Percentiles rank a stretch among this genome's conserved stretches.
Evolutionary conservation across 805 yeast genomes (phyloP).

Genomic region (Monosporozyma aerobia): DNA sequence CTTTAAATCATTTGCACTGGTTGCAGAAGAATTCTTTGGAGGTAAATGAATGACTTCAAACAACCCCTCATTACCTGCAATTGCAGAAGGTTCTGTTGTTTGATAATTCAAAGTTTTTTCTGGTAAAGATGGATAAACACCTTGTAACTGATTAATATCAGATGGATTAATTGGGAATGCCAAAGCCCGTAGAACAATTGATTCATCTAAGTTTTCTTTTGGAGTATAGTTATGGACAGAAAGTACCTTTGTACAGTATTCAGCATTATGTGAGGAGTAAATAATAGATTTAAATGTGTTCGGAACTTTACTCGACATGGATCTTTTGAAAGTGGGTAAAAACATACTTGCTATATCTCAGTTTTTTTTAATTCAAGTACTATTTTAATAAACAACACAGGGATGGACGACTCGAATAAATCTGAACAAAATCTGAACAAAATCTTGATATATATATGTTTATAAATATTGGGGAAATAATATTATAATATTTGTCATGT

Average conservation of each 20-base stretch:
- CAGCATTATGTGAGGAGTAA: constrained; percentile 24
- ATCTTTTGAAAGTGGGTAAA: constrained; percentile 10
- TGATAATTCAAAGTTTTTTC: constrained; percentile 43
- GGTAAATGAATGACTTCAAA: constrained; percentile 79
- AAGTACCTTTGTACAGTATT: constrained; percentile 23
- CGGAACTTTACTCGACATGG: constrained; percentile 18
- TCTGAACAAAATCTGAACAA: too few relatives aligned
- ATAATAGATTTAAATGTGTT: constrained; percentile 23
- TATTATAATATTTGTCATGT: not conserved
- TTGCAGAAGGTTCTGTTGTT: constrained; percentile 59
- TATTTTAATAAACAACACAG: not conserved
- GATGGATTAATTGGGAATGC: constrained; percentile 89
- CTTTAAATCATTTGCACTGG: constrained; percentile 28
- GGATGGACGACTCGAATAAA: too few relatives aligned
- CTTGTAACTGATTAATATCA: constrained; percentile 76
- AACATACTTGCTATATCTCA: not conserved
- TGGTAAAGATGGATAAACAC: constrained; percentile 77
- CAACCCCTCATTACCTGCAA: constrained; percentile 91
- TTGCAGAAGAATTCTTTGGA: constrained; percentile 8
- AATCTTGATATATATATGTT: not conserved
- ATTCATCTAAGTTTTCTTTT: constrained; percentile 15
- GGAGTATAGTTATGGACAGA: constrained; percentile 23
- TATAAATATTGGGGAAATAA: not conserved
- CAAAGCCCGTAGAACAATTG: constrained; percentile 51
- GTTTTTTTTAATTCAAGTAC: not conserved